phyloP scores from a whole-genome alignment of 176 grass and related monocot species.

The Dactylis glomerata region DNA sequence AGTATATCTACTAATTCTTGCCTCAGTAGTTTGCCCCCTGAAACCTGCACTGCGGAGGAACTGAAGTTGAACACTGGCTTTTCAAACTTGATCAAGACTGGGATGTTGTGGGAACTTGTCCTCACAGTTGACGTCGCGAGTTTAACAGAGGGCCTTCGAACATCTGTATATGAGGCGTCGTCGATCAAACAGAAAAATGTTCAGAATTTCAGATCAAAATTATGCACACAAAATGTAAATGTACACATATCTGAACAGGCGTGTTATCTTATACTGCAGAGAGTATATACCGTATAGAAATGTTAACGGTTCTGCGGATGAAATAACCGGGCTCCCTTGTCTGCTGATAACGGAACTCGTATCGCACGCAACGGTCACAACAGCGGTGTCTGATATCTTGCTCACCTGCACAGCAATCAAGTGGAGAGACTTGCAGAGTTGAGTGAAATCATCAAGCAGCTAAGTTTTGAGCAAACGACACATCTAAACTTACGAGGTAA shows the following conservation, averaged over 20 bases:
- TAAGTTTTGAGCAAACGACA: not conserved
- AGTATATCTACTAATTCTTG: conserved; percentile 9
- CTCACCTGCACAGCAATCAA: conserved; percentile 38
- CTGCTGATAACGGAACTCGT: conserved; percentile 73
- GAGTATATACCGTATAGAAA: conserved; percentile 79
- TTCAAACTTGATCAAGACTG: conserved; percentile 71
- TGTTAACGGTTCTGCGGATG: conserved; percentile 45
- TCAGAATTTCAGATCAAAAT: not conserved
- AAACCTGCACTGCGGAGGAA: conserved; percentile 63
- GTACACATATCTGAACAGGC: not conserved
- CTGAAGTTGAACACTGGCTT: conserved; percentile 94
- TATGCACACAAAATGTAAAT: not conserved
- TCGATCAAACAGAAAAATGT: not conserved
- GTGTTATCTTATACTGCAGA: not conserved
- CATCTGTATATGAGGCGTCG: conserved; percentile 31
- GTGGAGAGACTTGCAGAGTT: not conserved
- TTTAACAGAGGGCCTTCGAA: conserved; percentile 65
- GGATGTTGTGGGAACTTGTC: conserved; percentile 63
- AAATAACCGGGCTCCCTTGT: conserved; percentile 69
- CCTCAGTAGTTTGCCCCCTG: conserved; percentile 67
- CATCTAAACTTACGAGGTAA: conserved; percentile 52
- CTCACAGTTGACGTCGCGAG: conserved; percentile 56
- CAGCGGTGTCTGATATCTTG: conserved; percentile 42
- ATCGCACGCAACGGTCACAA: conserved; percentile 64
- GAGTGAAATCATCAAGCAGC: not conserved